Conservation (phyloP, 2,329 filamentous ascomycete species). For the Pezicula carpinea region DNA sequence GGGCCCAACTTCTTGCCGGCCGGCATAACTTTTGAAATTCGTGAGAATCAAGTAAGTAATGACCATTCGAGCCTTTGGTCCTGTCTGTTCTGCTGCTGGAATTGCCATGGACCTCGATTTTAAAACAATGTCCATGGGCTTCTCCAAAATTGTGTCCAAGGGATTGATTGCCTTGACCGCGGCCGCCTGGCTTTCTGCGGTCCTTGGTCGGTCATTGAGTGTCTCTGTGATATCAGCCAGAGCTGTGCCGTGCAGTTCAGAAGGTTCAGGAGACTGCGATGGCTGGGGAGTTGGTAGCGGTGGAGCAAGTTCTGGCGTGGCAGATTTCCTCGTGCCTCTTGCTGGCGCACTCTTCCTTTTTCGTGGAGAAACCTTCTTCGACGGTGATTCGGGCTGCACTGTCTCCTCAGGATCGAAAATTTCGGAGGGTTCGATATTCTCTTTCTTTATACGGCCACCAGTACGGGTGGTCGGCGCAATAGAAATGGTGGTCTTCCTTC, state of each 20-base stretch:
- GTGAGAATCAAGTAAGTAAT: slow-evolving; percentile 88
- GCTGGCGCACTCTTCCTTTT: slow-evolving; percentile 61
- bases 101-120: slow-evolving; percentile 72
- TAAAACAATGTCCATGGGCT: slow-evolving; percentile 88
- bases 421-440: slow-evolving; percentile 54
- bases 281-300: slow-evolving; percentile 46
- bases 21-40: slow-evolving; percentile 99
- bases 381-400: slow-evolving; percentile 45
- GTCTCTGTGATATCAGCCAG: slow-evolving; percentile 70
- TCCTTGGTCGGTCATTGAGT: slow-evolving; percentile 55
- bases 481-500: slow-evolving; percentile 38
- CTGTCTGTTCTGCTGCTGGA: slow-evolving; percentile 66
- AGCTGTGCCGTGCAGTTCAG: slow-evolving; percentile 49
- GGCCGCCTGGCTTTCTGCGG: slow-evolving; percentile 43
- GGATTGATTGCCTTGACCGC: slow-evolving; percentile 67
- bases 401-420: slow-evolving; percentile 53
- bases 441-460: slow-evolving; percentile 36
- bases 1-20: slow-evolving; percentile 88
- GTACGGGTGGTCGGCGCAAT: slow-evolving; percentile 20
- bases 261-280: slow-evolving; percentile 52
- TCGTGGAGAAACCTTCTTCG: slow-evolving; percentile 52
- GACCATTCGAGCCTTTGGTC: slow-evolving; percentile 81
- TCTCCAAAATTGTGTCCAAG: slow-evolving; percentile 74
- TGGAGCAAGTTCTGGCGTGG: slow-evolving; percentile 27
- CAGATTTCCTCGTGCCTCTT: slow-evolving; percentile 23